Conservation (phyloP, 2,329 filamentous ascomycete species). For the Triangularia setosa region DNA sequence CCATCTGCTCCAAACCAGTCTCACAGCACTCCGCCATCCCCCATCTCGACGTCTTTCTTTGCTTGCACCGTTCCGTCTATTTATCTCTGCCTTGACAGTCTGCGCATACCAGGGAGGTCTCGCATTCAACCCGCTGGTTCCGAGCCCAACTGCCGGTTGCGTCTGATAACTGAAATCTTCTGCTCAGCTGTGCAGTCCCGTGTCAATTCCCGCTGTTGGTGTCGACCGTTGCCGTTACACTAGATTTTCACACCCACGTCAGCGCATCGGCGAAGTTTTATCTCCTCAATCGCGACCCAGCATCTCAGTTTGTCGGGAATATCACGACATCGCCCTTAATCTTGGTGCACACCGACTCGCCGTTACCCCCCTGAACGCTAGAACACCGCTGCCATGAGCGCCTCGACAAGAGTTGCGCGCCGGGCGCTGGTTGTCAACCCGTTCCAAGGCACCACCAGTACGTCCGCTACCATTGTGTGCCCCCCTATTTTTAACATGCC, state of each 20-base stretch:
- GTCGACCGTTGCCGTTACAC: neutral
- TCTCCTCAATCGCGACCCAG: neutral
- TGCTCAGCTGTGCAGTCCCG: neutral
- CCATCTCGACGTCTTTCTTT: neutral
- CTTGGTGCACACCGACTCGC: neutral
- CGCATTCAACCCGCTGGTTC: slow-evolving; percentile 4
- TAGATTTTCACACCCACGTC: neutral
- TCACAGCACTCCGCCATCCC: neutral
- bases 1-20: neutral
- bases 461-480: slow-evolving; percentile 17
- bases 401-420: slow-evolving; percentile 52
- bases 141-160: slow-evolving; percentile 9
- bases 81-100: neutral
- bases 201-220: neutral
- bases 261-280: slow-evolving; percentile 15
- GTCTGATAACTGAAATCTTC: neutral
- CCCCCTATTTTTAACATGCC: neutral
- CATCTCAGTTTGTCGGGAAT: neutral
- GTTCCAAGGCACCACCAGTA: slow-evolving; percentile 45
- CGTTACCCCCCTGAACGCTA: slow-evolving; percentile 5
- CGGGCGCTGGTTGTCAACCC: slow-evolving; percentile 52
- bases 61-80: neutral
- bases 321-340: neutral
- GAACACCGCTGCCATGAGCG: slow-evolving; percentile 44
- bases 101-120: neutral